Conservation (phyloP, 257 asterid genomes). For the Solanum etuberosum region DNA sequence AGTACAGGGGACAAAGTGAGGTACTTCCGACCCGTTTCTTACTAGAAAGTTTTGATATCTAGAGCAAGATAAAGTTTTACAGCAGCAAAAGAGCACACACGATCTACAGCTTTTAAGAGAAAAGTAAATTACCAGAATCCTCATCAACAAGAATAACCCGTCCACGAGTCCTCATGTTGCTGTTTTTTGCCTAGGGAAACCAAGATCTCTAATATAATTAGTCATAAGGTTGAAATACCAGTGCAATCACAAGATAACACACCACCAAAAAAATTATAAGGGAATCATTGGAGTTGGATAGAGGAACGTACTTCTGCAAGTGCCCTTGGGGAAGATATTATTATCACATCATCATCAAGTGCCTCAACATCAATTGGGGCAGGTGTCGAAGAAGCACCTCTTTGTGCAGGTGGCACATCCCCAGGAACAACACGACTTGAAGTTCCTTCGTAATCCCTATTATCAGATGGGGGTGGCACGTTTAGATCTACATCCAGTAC, state of each 20-base stretch:
- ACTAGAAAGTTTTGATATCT: neutral
- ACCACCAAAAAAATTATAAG: neutral
- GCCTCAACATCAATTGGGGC: conserved; percentile 35
- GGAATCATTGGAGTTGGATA: neutral
- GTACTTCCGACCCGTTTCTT: neutral
- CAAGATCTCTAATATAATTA: conserved; percentile 3
- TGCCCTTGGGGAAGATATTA: conserved; percentile 27
- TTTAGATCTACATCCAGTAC: conserved; percentile 24
- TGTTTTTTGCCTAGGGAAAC: conserved; percentile 55
- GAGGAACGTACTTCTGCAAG: conserved; percentile 21
- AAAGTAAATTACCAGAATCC: conserved; percentile 47
- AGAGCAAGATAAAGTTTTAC: neutral
- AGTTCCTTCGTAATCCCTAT: conserved; percentile 19
- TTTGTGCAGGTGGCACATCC: conserved; percentile 1
- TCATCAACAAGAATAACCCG: conserved; percentile 57
- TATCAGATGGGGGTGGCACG: conserved; percentile 11
- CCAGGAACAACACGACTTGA: conserved; percentile 8
- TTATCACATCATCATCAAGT: conserved; percentile 30
- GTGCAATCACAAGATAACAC: neutral
- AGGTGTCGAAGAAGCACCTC: neutral
- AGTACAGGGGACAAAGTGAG: neutral
- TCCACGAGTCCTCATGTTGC: conserved; percentile 45
- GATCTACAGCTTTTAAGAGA: neutral
- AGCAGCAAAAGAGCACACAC: neutral
- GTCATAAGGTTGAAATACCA: neutral